phyloP scores from a whole-genome alignment of 2,329 filamentous ascomycete genomes.

The Phialocephala sp. region DNA sequence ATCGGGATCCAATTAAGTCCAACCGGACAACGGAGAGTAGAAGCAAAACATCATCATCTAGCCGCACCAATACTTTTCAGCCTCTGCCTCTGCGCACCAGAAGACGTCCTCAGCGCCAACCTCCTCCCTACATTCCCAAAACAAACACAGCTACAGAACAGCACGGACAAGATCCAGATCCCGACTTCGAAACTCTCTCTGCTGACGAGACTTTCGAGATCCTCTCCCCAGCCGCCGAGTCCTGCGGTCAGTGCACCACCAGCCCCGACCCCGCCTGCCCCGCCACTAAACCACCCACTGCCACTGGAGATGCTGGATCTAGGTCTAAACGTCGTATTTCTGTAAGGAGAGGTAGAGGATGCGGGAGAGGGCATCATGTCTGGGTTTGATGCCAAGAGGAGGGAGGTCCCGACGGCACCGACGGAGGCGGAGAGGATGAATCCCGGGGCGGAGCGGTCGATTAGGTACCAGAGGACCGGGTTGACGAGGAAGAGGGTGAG shows the following conservation, averaged over 20 bases:
- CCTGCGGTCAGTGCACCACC: conserved; percentile 16
- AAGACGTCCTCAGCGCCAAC: conserved; percentile 54
- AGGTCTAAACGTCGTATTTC: conserved; percentile 27
- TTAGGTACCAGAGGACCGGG: conserved; percentile 92
- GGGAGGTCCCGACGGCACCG: conserved; percentile 73
- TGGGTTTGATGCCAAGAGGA: conserved; percentile 77
- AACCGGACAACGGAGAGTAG: too few species aligned
- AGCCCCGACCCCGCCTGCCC: neutral
- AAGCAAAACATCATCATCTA: too few species aligned
- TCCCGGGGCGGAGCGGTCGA: conserved; percentile 87
- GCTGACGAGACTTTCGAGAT: conserved; percentile 46
- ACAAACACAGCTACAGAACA: conserved; percentile 94
- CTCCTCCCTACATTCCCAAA: conserved; percentile 94
- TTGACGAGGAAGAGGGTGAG: conserved; percentile 89
- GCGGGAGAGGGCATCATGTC: conserved; percentile 76
- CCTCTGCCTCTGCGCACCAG: neutral
- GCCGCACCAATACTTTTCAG: too few species aligned
- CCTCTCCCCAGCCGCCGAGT: conserved; percentile 52
- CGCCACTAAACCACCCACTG: too few species aligned
- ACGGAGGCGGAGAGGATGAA: conserved; percentile 79
- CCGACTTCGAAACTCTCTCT: conserved; percentile 72
- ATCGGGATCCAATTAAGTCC: neutral
- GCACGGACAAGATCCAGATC: conserved; percentile 89
- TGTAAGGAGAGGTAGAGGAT: conserved; percentile 24
- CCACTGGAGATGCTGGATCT: neutral